Conservation (phyloP, 108 stramenopile species). For the Pseudonitzschia multistriata region DNA sequence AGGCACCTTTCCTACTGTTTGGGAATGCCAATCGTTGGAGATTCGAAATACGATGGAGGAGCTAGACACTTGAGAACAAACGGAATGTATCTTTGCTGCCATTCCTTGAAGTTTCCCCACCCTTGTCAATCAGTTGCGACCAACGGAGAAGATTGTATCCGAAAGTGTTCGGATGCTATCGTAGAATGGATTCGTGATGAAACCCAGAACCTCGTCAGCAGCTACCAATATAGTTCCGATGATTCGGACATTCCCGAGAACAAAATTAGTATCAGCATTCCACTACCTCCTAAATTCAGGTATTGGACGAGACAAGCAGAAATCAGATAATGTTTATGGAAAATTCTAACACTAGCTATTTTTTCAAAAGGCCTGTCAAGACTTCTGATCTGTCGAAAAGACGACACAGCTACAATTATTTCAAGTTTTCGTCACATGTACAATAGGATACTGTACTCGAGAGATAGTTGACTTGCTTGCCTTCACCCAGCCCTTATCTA, state of each 20-base stretch:
- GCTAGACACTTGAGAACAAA: slow-evolving; percentile 7
- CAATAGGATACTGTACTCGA: too few species aligned
- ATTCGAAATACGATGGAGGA: slow-evolving; percentile 28
- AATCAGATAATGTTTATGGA: too few species aligned
- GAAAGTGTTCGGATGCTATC: neutral
- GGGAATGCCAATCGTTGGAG: slow-evolving; percentile 34
- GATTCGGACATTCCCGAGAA: neutral
- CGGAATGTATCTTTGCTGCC: slow-evolving; percentile 38
- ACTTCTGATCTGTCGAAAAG: too few species aligned
- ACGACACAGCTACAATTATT: too few species aligned
- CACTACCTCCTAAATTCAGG: slow-evolving; percentile 1
- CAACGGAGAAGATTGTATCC: neutral
- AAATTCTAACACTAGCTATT: too few species aligned
- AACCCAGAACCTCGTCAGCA: neutral
- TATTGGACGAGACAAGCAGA: neutral
- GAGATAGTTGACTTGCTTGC: too few species aligned
- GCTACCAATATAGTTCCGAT: neutral
- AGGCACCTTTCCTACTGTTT: slow-evolving; percentile 49
- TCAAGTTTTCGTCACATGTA: too few species aligned
- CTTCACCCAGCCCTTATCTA: too few species aligned
- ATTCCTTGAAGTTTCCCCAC: slow-evolving; percentile 28
- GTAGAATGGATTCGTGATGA: slow-evolving; percentile 1
- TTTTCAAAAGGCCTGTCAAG: too few species aligned
- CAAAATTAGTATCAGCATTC: slow-evolving; percentile 7
- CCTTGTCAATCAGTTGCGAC: neutral